Conservation (phyloP, 2,329 filamentous ascomycete genomes). For the Pseudogymnoascus sp. region DNA sequence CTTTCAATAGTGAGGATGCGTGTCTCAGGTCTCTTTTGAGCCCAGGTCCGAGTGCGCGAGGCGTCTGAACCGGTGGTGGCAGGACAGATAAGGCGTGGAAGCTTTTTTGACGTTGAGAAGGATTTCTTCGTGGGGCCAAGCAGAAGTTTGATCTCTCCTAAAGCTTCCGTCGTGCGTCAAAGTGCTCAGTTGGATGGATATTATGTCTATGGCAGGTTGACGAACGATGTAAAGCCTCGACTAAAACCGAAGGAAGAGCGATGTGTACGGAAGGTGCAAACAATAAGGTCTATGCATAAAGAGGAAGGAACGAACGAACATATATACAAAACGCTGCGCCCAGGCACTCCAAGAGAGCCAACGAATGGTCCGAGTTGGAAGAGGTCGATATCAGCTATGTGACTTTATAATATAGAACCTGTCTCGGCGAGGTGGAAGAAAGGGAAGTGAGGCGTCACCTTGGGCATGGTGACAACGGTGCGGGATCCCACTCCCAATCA, state of each 20-base stretch:
- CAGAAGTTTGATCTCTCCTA: neutral
- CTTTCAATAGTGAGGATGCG: slow-evolving; percentile 4
- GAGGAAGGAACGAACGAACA: slow-evolving; percentile 1
- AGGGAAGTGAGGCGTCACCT: slow-evolving; percentile 1
- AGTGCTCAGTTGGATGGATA: neutral
- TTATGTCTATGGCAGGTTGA: neutral
- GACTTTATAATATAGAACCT: slow-evolving; percentile 6
- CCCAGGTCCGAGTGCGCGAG: neutral
- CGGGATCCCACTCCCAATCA: neutral
- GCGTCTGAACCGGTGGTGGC: neutral
- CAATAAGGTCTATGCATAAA: neutral
- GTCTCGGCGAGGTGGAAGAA: neutral
- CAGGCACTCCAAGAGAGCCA: neutral
- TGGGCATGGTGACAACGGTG: neutral
- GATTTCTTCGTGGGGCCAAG: neutral
- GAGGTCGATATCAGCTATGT: neutral
- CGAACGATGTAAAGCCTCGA: neutral
- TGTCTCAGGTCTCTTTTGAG: neutral
- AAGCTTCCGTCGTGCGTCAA: neutral
- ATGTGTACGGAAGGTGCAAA: neutral
- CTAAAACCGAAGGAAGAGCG: neutral
- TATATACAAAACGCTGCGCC: neutral
- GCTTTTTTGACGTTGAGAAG: neutral
- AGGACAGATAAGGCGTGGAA: neutral
- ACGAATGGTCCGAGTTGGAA: neutral